A percentile compares a stretch with the other conserved stretches of the same genome.
Conservation (phyloP, 2,329 filamentous ascomycete genomes). For the Talaromyces sp. region DNA sequence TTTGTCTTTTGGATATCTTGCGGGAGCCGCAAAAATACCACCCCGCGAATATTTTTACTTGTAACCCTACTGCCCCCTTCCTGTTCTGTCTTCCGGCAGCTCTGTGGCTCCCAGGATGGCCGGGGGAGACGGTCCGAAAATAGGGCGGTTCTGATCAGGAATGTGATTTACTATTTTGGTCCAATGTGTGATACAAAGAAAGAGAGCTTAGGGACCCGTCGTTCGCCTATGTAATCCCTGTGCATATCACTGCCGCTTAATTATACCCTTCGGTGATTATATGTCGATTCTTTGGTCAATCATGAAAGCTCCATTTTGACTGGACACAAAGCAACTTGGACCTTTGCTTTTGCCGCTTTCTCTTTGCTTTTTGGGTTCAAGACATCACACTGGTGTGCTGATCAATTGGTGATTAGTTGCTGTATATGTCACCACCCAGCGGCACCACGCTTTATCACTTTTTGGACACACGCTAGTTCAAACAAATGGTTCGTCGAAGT, state of each 20-base stretch:
- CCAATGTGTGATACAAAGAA: constrained; percentile 15
- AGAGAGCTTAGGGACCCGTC: neutral
- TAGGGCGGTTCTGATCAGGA: constrained; percentile 15
- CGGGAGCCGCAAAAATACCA: constrained; percentile 7
- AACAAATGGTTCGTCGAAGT: neutral
- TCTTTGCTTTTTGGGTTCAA: neutral
- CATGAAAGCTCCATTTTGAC: neutral
- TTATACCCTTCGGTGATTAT: neutral
- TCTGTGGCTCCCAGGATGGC: constrained; percentile 10
- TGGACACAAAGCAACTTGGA: neutral
- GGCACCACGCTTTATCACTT: neutral
- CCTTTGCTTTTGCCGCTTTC: neutral
- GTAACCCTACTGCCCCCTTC: neutral
- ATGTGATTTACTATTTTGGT: constrained; percentile 19
- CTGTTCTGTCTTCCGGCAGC: constrained; percentile 9
- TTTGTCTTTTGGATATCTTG: neutral
- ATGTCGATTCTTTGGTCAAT: neutral
- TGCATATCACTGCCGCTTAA: neutral
- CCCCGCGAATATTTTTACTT: constrained; percentile 1
- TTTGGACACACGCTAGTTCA: neutral
- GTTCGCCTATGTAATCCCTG: neutral
- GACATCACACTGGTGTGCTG: neutral
- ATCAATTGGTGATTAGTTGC: neutral
- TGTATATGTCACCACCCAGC: neutral
- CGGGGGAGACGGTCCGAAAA: constrained; percentile 14